Evolutionary conservation across 2,329 filamentous ascomycete genomes (phyloP).

Genomic region (Calcarisporium arbuscula): DNA sequence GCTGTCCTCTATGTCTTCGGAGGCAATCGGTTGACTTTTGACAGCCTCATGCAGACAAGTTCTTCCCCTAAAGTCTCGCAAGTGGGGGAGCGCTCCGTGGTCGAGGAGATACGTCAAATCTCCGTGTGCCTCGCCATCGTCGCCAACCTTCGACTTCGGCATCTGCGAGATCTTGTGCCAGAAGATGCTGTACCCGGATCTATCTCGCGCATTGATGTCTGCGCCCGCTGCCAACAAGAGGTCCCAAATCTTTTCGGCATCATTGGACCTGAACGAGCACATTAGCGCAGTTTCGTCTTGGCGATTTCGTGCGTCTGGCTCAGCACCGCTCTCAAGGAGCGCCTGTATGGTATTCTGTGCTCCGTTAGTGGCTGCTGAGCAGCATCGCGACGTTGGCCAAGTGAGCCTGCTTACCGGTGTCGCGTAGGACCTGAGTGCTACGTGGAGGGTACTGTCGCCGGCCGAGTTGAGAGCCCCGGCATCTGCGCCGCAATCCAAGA

Average conservation of each 20-base stretch:
- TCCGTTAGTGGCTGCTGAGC: too few species aligned
- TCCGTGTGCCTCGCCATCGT: too few species aligned
- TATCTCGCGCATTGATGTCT: constrained; percentile 14
- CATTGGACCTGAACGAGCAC: background rate
- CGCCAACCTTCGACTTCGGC: too few species aligned
- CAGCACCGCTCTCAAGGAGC: constrained; percentile 13
- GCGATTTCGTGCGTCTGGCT: constrained; percentile 14
- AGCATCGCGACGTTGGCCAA: too few species aligned
- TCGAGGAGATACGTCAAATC: constrained; percentile 10
- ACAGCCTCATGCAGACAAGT: constrained; percentile 13
- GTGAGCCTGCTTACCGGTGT: too few species aligned
- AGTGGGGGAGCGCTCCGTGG: constrained; percentile 8
- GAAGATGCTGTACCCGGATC: constrained; percentile 10
- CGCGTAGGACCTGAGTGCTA: too few species aligned
- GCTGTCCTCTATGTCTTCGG: too few species aligned
- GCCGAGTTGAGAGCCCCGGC: too few species aligned
- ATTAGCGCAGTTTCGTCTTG: constrained; percentile 13
- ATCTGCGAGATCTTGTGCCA: constrained; percentile 5
- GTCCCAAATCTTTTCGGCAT: background rate
- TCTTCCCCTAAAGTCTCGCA: constrained; percentile 11
- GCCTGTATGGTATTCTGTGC: constrained; percentile 6
- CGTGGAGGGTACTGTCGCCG: too few species aligned
- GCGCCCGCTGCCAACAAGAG: constrained; percentile 14
- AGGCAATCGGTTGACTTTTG: too few species aligned
- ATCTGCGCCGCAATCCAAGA: too few species aligned